phyloP scores from a whole-genome alignment of 78 protist species.

The Dictyostelium intermedium region DNA sequence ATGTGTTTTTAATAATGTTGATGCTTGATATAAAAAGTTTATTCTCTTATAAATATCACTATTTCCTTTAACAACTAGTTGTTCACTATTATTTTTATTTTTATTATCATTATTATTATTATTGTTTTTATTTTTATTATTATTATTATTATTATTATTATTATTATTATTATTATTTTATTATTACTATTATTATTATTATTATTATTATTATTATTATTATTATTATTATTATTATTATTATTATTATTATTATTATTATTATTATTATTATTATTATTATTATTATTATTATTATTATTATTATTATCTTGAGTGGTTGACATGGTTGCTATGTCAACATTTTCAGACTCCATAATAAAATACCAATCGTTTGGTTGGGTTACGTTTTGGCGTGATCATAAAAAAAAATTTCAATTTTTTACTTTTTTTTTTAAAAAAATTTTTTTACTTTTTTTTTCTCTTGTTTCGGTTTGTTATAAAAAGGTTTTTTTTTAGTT shows the following conservation, averaged over 20 bases:
- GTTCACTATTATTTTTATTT: neutral
- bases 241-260: neutral
- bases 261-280: too few relatives aligned
- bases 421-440: neutral
- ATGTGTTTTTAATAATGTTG: neutral
- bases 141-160: neutral
- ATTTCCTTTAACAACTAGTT: neutral
- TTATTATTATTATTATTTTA: neutral
- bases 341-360: neutral
- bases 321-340: neutral
- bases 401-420: too few relatives aligned
- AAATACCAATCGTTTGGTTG: too few relatives aligned
- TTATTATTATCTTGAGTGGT: neutral
- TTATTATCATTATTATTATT: neutral
- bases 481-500: neutral
- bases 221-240: neutral
- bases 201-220: neutral
- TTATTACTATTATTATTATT: neutral
- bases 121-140: neutral
- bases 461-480: neutral
- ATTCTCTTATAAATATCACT: slow-evolving; percentile 32
- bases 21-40: slow-evolving; percentile 60
- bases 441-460: neutral
- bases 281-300: neutral
- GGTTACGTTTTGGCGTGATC: neutral